A percentile compares a stretch with the other conserved stretches of the same genome.
These are phyloP conservation scores for Fibroporia radiculosa DNA, from an alignment of 768 basidiomycete genomes.

Conservation along the genomic window DNA sequence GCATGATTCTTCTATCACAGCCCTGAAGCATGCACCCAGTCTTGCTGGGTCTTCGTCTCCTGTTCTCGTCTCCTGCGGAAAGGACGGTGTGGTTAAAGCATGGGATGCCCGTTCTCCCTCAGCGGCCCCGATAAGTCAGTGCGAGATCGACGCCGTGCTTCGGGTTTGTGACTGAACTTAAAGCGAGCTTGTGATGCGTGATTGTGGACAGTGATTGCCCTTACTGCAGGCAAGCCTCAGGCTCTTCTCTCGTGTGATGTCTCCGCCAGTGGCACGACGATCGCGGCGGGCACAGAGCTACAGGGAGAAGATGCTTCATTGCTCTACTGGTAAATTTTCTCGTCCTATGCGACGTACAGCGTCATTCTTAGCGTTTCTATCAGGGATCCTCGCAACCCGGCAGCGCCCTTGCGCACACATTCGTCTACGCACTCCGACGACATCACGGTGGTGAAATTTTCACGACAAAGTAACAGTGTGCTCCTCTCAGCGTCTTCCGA, in stretches of 20 bases:
- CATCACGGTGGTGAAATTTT: slow-evolving; percentile 68
- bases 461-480: slow-evolving; percentile 26
- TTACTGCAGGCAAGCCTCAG: slow-evolving; percentile 9
- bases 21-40: slow-evolving; percentile 36
- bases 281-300: slow-evolving; percentile 80
- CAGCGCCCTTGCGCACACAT: slow-evolving; percentile 64
- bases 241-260: slow-evolving; percentile 63
- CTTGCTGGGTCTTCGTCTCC: slow-evolving; percentile 35
- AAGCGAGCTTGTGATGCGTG: slow-evolving; percentile 11
- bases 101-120: slow-evolving; percentile 65
- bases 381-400: slow-evolving; percentile 84
- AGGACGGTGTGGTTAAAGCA: slow-evolving; percentile 60
- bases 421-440: slow-evolving; percentile 90
- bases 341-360: background rate
- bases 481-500: slow-evolving; percentile 83
- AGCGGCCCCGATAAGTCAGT: slow-evolving; percentile 54
- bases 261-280: slow-evolving; percentile 57
- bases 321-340: slow-evolving; percentile 56
- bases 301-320: slow-evolving; percentile 77
- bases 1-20: slow-evolving; percentile 51
- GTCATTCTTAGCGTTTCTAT: background rate
- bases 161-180: slow-evolving; percentile 20
- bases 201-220: slow-evolving; percentile 17
- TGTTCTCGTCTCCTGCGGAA: slow-evolving; percentile 57
- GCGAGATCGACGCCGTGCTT: background rate